phyloP scores from a whole-genome alignment of 2,329 filamentous ascomycete species.

The Fusarium succisae region DNA sequence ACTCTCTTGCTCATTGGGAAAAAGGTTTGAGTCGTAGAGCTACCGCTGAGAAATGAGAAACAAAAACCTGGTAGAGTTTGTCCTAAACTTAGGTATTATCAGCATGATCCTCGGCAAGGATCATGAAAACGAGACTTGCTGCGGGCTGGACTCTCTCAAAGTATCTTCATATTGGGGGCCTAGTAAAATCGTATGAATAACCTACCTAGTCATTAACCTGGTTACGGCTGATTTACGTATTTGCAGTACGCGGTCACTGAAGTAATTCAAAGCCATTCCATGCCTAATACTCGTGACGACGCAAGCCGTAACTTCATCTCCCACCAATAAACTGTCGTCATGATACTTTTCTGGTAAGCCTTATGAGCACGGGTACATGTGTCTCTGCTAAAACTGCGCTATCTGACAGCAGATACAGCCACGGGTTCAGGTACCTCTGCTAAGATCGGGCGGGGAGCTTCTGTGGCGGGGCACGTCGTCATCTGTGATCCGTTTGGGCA shows the following conservation, averaged over 20 bases:
- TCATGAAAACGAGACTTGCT: background rate
- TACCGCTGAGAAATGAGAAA: no score
- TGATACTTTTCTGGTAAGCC: slow-evolving; percentile 17
- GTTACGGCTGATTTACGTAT: slow-evolving; percentile 25
- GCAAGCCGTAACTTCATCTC: background rate
- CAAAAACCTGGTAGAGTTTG: background rate
- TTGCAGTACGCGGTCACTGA: slow-evolving; percentile 20
- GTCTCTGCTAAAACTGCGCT: background rate
- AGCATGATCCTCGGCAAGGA: background rate
- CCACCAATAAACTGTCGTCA: slow-evolving; percentile 12
- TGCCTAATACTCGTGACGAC: slow-evolving; percentile 27
- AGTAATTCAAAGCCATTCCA: background rate
- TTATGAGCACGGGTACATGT: slow-evolving; percentile 7
- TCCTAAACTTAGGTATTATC: background rate
- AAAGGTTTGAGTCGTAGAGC: no score
- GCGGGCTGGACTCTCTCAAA: no score
- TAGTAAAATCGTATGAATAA: background rate
- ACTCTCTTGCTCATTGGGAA: no score
- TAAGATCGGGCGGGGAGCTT: slow-evolving; percentile 18
- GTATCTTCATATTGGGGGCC: background rate
- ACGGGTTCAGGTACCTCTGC: slow-evolving; percentile 17
- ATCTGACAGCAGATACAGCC: background rate
- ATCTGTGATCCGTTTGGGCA: slow-evolving; percentile 36
- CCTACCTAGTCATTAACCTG: background rate
- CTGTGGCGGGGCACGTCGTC: slow-evolving; percentile 42